A percentile compares a stretch with the other conserved stretches of the same genome.
Evolutionary conservation across 371 early-diverging fungal species (phyloP).

Genomic region (Circinella umbellata): DNA sequence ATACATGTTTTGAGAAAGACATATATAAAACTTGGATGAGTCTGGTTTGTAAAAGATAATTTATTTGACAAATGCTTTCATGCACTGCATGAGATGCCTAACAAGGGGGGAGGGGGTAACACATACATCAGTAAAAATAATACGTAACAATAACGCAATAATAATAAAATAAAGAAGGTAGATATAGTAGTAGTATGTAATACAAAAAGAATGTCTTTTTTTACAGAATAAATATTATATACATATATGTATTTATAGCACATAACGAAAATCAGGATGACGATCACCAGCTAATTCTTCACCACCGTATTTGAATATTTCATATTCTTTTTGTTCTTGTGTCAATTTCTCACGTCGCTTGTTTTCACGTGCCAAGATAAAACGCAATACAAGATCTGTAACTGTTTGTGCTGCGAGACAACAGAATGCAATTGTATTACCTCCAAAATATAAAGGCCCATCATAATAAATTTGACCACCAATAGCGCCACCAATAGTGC

Average conservation of each 20-base stretch:
- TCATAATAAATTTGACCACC: constrained; percentile 47
- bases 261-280: constrained; percentile 47
- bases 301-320: constrained; percentile 39
- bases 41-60: too few relatives aligned
- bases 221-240: neutral
- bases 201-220: too few relatives aligned
- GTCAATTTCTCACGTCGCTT: constrained; percentile 28
- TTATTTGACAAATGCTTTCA: too few relatives aligned
- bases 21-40: too few relatives aligned
- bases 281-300: constrained; percentile 48
- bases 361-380: constrained; percentile 33
- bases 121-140: too few relatives aligned
- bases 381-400: constrained; percentile 28
- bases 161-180: too few relatives aligned
- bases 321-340: constrained; percentile 28
- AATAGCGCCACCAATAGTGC: constrained; percentile 38
- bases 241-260: constrained; percentile 16
- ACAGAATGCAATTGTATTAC: constrained; percentile 22
- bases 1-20: too few relatives aligned
- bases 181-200: too few relatives aligned
- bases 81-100: too few relatives aligned
- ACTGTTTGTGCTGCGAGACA: constrained; percentile 33
- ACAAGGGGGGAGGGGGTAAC: too few relatives aligned
- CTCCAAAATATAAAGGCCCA: constrained; percentile 19
- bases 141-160: too few relatives aligned